Percentiles rank a stretch among this genome's conserved stretches.
These are phyloP conservation scores for Thermoascus crustaceus DNA, from an alignment of 2,329 filamentous ascomycete genomes.

Conservation along the genomic window DNA sequence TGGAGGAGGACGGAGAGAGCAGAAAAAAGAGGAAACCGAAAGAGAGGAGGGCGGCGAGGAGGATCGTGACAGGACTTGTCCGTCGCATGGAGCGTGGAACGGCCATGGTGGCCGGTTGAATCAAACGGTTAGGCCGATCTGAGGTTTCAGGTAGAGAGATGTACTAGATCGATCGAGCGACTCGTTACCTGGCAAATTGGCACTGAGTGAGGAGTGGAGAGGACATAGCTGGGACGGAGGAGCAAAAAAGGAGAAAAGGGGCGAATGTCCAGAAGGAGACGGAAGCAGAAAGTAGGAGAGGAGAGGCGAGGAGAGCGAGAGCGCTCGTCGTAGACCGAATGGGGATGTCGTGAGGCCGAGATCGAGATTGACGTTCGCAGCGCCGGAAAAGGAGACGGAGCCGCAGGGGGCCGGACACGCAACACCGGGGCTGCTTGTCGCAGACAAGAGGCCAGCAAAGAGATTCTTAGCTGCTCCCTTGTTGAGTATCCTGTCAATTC, in stretches of 20 bases:
- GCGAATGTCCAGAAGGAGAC: neutral
- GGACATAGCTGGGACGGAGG: neutral
- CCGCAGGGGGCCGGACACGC: no score
- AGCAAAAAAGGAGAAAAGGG: neutral
- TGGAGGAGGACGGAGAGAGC: conserved; percentile 45
- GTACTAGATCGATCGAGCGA: no score
- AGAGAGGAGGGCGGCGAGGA: conserved; percentile 63
- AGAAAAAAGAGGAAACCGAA: conserved; percentile 63
- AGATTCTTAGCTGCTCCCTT: no score
- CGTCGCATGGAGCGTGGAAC: conserved; percentile 63
- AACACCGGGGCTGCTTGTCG: no score
- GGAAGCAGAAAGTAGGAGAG: neutral
- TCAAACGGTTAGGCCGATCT: conserved; percentile 9
- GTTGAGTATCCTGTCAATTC: no score
- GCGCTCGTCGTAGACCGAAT: no score
- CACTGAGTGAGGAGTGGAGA: neutral
- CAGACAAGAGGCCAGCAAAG: no score
- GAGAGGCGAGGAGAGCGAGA: conserved; percentile 8
- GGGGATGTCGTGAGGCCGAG: no score
- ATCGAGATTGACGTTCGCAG: no score
- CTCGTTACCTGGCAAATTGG: no score
- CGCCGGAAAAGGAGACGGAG: no score
- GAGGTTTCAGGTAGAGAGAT: neutral
- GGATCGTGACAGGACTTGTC: conserved; percentile 66
- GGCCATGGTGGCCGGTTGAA: conserved; percentile 41